Evolutionary conservation across 305 asterid species (phyloP).

Genomic region (Rubia peregrina): DNA sequence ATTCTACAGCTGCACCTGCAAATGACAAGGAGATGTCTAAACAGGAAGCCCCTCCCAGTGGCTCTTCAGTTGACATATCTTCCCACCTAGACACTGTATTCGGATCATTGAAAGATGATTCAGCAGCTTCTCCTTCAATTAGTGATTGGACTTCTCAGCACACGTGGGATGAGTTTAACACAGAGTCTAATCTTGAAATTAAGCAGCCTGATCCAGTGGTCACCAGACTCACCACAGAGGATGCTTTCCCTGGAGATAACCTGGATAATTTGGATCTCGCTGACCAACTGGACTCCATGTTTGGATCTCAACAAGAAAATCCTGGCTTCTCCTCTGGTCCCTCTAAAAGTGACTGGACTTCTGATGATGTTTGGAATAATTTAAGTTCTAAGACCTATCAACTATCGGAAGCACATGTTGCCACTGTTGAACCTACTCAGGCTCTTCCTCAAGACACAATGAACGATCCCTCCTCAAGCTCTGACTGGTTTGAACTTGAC

Average conservation of each 20-base stretch:
- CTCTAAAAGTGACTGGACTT: conserved; percentile 38
- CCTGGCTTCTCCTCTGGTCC: conserved; percentile 33
- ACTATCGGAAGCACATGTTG: conserved; percentile 28
- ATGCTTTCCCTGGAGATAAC: conserved; percentile 24
- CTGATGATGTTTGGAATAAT: conserved; percentile 43
- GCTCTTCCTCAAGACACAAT: conserved; percentile 22
- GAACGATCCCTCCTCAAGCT: conserved; percentile 27
- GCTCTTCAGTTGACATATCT: conserved; percentile 17
- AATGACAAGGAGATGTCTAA: conserved; percentile 23
- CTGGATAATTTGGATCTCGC: conserved; percentile 42
- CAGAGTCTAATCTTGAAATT: conserved; percentile 27
- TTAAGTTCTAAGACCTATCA: conserved; percentile 30
- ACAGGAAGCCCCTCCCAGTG: conserved; percentile 18
- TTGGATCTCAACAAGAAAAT: conserved; percentile 33
- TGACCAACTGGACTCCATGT: conserved; percentile 50
- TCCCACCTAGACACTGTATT: conserved; percentile 45
- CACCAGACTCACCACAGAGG: conserved; percentile 22
- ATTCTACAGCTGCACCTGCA: conserved; percentile 32
- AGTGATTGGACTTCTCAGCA: conserved; percentile 48
- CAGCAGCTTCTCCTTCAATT: conserved; percentile 34
- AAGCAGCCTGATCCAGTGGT: conserved; percentile 32
- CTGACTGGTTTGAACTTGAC: conserved; percentile 51
- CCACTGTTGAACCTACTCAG: conserved; percentile 24
- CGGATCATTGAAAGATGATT: conserved; percentile 31
- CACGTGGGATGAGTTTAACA: conserved; percentile 35